Percentiles rank a stretch among this genome's conserved stretches.
Evolutionary conservation across 768 basidiomycete species (phyloP).

Genomic region (Ramaria sp.): DNA sequence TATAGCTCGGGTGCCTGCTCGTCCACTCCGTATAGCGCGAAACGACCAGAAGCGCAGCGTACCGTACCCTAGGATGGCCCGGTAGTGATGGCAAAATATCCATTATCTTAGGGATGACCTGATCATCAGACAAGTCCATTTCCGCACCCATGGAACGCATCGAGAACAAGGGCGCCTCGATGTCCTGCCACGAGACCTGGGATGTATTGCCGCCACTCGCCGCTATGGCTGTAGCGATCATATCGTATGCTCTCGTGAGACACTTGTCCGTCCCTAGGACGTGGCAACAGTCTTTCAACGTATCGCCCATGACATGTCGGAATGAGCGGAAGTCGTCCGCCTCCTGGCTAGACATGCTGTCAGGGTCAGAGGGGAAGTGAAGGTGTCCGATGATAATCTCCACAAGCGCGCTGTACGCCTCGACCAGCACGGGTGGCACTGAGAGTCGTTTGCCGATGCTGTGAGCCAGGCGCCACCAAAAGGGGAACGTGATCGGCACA

Average conservation of each 20-base stretch:
- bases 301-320: conserved; percentile 97
- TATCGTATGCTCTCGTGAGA: conserved; percentile 67
- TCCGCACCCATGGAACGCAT: conserved; percentile 98
- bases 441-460: conserved; percentile 68
- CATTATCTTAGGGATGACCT: conserved; percentile 92
- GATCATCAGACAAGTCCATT: conserved; percentile 71
- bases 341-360: conserved; percentile 65
- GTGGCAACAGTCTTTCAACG: conserved; percentile 94
- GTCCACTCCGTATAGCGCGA: conserved; percentile 98
- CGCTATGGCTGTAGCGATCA: conserved; percentile 65
- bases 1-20: conserved; percentile 77
- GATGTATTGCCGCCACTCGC: conserved; percentile 26
- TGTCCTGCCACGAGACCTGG: conserved; percentile 80
- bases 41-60: conserved; percentile 90
- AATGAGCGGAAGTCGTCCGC: conserved; percentile 90
- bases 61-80: conserved; percentile 81
- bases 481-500: conserved; percentile 93
- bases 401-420: conserved; percentile 80
- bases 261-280: conserved; percentile 85
- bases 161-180: conserved; percentile 95
- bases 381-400: conserved; percentile 80
- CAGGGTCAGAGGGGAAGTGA: conserved; percentile 74
- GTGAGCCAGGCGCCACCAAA: conserved; percentile 97
- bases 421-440: conserved; percentile 64
- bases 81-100: conserved; percentile 87